Evolutionary conservation across 2,329 filamentous ascomycete genomes (phyloP), one percentile per base, ranked within the genome.

Genomic region (Diaporthe sp.): DNA sequence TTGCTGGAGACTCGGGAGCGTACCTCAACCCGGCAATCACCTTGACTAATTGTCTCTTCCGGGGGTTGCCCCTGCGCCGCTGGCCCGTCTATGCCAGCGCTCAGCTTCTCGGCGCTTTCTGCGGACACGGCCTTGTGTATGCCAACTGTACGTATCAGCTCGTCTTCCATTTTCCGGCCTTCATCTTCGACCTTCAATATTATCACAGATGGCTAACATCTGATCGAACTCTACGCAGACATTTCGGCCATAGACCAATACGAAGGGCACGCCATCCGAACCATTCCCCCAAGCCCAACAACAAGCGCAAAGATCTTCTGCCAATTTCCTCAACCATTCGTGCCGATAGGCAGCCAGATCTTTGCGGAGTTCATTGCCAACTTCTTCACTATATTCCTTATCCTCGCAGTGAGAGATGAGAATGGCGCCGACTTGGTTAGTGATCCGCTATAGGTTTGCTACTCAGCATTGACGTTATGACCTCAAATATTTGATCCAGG

Each of bases 11-110:
- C 28, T 72, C 57, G 3, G 71, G 71, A 5, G 57, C 71, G 13
- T 72, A 72, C 13, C 71, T 72, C 34, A 72, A 72, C 58, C 71
- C 71, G 34, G 71, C 71, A 8, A 72, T 72, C 15, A 72, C 57
- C 6, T 51, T 72, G 57, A 72, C 71, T 42, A 72, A 62, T n/a
- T 72, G 57, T 62, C 28, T 72, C 19, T 72, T 72, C 57, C 57
- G 71, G 15, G 71, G 71, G 3, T 31, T 72, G n/a, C 71, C 71
- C 42, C 19, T 72, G 31, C 44, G 71, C 34, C 31, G 71, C 9
- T 72, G 71, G 71, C 71, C 71, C 15, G 60, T 61, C 58, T 72
- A 62, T 37, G 57, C 57, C 15, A 12, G 10, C 31, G 58, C 71
- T n/a, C 57, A 72, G 44, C 5, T 72, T 10, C 42, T 72, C 9